Evolutionary conservation across 2,329 filamentous ascomycete genomes (phyloP), one percentile per base, ranked within the genome.

Genomic region (Phialophora tarda): DNA sequence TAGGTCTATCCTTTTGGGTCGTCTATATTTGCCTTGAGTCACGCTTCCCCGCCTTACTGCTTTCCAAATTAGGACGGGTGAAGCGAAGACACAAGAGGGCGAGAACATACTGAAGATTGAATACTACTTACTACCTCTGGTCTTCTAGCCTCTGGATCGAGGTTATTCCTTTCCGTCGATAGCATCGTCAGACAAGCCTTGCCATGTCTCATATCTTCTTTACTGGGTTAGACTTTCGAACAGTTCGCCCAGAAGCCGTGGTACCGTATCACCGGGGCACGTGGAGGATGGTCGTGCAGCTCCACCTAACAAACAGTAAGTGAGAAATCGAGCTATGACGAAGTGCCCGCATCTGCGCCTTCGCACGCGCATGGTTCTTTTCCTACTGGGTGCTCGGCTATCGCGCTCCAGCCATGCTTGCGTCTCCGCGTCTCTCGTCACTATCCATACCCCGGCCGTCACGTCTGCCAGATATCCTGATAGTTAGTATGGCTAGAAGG

Each of bases 401-500:
- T 62, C 51, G 51, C 60, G 60, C 34, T 48, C 41, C 30, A n/a
- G 28, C 60, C 4, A 55, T 62, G 51, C 14, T 44, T 47, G 26
- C 28, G 23, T 56, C 50, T 32, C 51, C 50, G 34, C 28, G 17
- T 10, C 23, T 14, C 24, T 32, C 10, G 14, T 48, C 51, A 14
- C 50, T 26, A 11, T 62, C 44, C 51, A 14, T 17, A 14, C 30
- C 12, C n/a, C 14, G 2, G 23, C 28, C 11, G 6, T 62, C 26
- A 32, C 24, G 48, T 53, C 48, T n/a, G 10, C 44, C 26, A 10
- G n/a, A 26, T 34, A 48, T 28, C 26, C 44, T 10, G 26, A 30
- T 23, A 32, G 21, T 51, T 48, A 66, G 32, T 32, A 59, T 57
- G 64, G 47, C 21, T 56, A 51, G n/a, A 24, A 47, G 38, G 51